phyloP scores from a whole-genome alignment of 139 green algal species.

The Yamagishiella unicocca region DNA sequence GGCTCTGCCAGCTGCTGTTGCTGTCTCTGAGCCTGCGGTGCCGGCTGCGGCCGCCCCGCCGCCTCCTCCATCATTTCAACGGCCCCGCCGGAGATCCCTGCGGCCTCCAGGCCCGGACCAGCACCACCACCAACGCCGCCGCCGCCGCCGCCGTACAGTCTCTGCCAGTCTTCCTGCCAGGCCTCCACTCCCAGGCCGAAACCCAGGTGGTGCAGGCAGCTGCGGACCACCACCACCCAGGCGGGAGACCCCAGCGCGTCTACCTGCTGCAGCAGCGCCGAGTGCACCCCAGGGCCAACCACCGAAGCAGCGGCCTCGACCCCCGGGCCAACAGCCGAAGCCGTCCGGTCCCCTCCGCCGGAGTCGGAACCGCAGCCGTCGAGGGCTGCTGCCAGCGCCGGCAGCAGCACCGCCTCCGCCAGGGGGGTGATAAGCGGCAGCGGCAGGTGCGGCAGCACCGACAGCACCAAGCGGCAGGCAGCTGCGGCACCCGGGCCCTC shows the following conservation, averaged over 20 bases:
- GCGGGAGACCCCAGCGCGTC: not conserved
- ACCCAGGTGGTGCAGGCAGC: constrained; percentile 58
- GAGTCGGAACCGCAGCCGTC: not conserved
- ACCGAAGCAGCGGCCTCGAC: not conserved
- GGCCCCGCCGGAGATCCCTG: too few species aligned
- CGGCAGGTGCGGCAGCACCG: not conserved
- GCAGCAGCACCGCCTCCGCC: constrained; percentile 40
- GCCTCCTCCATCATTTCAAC: too few species aligned
- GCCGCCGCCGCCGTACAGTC: not conserved
- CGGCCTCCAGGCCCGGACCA: not conserved
- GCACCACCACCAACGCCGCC: not conserved
- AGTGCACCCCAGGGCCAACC: not conserved
- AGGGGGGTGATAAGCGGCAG: constrained; percentile 32
- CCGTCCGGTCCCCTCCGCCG: not conserved
- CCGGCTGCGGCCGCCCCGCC: not conserved
- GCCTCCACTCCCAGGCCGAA: constrained; percentile 49
- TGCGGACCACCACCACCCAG: not conserved
- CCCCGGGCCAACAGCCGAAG: not conserved
- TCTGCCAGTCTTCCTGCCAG: constrained; percentile 47
- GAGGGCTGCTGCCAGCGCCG: constrained; percentile 17
- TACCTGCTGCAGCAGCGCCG: not conserved
- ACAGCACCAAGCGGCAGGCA: constrained; percentile 19
- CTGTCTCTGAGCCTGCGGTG: not conserved
- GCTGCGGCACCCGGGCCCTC: not conserved
- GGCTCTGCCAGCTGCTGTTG: not conserved